Conservation (phyloP, 2,329 filamentous ascomycete genomes). For the Ceratocystis harringtonii region DNA sequence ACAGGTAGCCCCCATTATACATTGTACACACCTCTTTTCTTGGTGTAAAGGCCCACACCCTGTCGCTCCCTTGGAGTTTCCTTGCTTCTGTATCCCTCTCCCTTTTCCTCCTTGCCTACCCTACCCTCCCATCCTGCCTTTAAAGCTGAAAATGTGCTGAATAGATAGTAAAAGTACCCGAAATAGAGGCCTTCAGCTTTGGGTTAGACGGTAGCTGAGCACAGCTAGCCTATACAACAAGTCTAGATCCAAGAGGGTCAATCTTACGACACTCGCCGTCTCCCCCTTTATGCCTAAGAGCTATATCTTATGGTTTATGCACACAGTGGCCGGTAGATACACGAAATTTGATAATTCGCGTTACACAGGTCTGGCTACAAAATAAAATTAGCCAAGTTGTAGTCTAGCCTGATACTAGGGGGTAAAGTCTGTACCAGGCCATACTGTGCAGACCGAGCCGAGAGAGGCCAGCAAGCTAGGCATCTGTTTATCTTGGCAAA, state of each 20-base stretch:
- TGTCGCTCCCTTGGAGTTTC: background rate
- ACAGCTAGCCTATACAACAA: background rate
- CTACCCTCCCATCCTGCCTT: background rate
- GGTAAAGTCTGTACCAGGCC: background rate
- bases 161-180: background rate
- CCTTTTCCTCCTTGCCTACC: background rate
- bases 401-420: background rate
- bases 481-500: background rate
- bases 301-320: background rate
- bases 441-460: background rate
- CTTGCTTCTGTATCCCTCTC: background rate
- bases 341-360: background rate
- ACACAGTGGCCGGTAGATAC: background rate
- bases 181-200: background rate
- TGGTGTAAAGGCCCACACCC: background rate
- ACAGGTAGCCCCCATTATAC: background rate
- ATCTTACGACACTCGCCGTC: background rate
- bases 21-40: background rate
- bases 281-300: background rate
- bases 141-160: background rate
- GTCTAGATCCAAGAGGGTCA: background rate
- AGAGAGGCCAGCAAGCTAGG: background rate
- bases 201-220: background rate
- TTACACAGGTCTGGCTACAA: background rate
- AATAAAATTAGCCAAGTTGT: background rate